These are phyloP conservation scores for Arthroderma uncinatum DNA, from an alignment of 2,329 filamentous ascomycete genomes.

Conservation along the genomic window DNA sequence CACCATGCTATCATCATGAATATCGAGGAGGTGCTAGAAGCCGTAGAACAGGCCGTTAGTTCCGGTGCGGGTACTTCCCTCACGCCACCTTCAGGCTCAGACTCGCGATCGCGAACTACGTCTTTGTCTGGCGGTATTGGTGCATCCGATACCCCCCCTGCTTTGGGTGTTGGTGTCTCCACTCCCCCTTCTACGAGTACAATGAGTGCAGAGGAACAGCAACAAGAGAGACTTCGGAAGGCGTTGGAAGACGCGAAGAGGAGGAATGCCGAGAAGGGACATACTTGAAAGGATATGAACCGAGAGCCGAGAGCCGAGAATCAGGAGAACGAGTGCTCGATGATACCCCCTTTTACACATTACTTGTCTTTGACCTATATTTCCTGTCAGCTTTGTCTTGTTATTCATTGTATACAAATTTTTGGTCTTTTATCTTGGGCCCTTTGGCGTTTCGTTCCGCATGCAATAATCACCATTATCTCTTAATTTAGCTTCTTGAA, in stretches of 20 bases:
- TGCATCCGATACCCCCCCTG: not conserved
- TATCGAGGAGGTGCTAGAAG: constrained; percentile 30
- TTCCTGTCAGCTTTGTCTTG: not conserved
- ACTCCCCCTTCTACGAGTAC: not conserved
- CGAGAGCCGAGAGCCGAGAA: not conserved
- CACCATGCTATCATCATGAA: constrained; percentile 28
- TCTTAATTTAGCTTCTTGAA: not conserved
- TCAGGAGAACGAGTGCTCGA: not conserved
- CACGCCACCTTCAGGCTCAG: not conserved
- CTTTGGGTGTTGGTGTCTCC: not conserved
- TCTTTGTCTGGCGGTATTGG: not conserved
- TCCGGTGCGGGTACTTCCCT: not conserved
- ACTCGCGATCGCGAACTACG: not conserved
- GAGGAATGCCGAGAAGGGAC: constrained; percentile 36
- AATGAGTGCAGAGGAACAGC: constrained; percentile 24
- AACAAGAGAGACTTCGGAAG: constrained; percentile 38
- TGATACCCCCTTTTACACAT: not conserved
- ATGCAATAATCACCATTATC: not conserved
- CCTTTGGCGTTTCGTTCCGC: not conserved
- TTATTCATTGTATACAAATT: not conserved
- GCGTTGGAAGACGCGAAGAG: constrained; percentile 45
- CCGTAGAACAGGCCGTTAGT: constrained; percentile 1
- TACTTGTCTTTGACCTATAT: not conserved
- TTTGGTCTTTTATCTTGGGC: not conserved
- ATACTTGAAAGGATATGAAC: not conserved